Evolutionary conservation across 306 rosid genomes (phyloP).

Genomic region (Luffa aegyptiaca): DNA sequence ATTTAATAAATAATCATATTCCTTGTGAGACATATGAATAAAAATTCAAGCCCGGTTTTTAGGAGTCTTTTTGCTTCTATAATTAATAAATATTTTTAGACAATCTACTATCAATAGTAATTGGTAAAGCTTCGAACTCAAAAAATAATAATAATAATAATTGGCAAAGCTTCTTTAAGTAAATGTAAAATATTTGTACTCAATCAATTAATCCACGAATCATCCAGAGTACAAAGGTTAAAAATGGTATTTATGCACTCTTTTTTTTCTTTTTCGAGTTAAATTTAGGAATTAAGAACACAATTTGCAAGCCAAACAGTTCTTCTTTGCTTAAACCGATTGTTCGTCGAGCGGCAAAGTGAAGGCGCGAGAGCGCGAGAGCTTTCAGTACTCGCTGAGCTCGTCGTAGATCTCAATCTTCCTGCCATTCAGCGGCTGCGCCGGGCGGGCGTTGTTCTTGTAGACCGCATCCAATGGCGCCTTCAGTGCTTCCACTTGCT

Average conservation of each 20-base stretch:
- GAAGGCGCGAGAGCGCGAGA: neutral
- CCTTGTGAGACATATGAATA: too few relatives aligned
- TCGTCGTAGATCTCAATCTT: conserved; percentile 27
- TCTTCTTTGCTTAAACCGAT: neutral
- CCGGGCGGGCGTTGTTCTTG: conserved; percentile 62
- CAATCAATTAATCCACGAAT: neutral
- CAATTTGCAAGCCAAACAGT: neutral
- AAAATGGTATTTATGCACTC: neutral
- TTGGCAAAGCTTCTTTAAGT: too few relatives aligned
- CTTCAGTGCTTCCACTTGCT: conserved; percentile 44
- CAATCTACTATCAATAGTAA: too few relatives aligned
- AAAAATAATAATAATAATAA: too few relatives aligned
- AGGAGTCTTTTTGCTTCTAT: too few relatives aligned
- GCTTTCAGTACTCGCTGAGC: neutral
- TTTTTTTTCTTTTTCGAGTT: neutral
- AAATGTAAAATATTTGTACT: too few relatives aligned
- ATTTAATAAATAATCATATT: too few relatives aligned
- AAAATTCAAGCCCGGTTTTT: too few relatives aligned
- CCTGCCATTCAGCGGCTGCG: conserved; percentile 60
- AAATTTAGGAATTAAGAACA: neutral
- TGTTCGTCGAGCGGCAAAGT: neutral
- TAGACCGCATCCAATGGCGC: conserved; percentile 35
- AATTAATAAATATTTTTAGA: too few relatives aligned
- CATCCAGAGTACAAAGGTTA: neutral
- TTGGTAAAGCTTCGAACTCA: too few relatives aligned